Base-by-base conservation (phyloP, 257 asterid species). In the Misopates orontium region DNA sequence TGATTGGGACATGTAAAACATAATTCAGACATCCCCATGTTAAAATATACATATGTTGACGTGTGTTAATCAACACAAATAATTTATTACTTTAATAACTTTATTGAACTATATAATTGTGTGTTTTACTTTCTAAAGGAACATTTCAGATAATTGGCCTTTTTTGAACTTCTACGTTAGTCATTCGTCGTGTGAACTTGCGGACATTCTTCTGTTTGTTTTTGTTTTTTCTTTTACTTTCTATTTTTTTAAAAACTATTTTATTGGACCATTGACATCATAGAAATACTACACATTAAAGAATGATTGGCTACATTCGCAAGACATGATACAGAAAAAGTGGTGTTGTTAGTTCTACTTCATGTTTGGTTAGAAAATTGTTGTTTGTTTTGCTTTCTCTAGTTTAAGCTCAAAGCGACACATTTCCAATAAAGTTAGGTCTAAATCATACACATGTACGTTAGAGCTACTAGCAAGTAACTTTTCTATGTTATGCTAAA, bases 121-220 rank as follows among this genome's bases (percentile, higher is more conserved):
- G 56, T n/a, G 14, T 39, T 60, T 64, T 21, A 57, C 52, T 60
- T 58, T 50, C 17, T 52, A 53, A 64, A 36, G 68, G 66, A 72
- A 68, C 56, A 72, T 49, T 76, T 62, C 68, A 72, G 20, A 71
- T 57, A 64, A 74, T 71, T 73, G 83, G 69, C 59, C 25, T 74
- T 70, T 44, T 45, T 68, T 64, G 62, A 71, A 52, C n/a, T 70
- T 73, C 60, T 62, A 59, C 20, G 74, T 58, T 44, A 45, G 23
- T 50, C 66, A 78, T 70, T 32, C 70, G 39, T 56, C 68, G 75
- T 77, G 76, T 73, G 61, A 73, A 73, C 71, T 65, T 60, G 78
- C 82, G 78, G 55, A 77, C 70, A 72, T 47, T 45, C 54, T 19
- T 55, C 19, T 24, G 10, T 25, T 45, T 12, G 8, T 32, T 1